Base-by-base conservation (phyloP, 441 rosid genomes). In the Dalechampia spathulata region DNA sequence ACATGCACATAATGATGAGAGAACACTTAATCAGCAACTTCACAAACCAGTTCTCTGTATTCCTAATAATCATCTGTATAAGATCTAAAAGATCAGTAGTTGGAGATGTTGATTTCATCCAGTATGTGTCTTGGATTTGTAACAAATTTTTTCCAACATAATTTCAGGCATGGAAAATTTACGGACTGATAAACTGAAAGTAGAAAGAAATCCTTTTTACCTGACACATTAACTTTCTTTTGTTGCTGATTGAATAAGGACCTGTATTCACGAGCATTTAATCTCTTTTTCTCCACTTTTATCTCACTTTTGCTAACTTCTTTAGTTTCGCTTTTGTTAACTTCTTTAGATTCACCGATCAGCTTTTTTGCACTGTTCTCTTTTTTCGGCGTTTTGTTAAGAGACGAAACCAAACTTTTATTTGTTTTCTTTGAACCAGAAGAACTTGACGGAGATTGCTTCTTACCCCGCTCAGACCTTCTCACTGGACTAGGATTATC, bases 391-490 rank as follows among this genome's bases (percentile, higher is more conserved):
- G 65, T 79, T 36, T 68, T 72, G 54, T 69, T 43, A 59, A 23
- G 55, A n/a, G 58, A 47, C 12, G 70, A 64, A 16, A 45, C 69
- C 17, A 51, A 56, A 60, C 62, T 72, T 69, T 56, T 65, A 25
- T 57, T 65, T 36, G 79, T 60, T 54, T 69, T 63, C 64, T 73
- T 82, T 5, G 74, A 72, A 41, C 67, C 79, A 16, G 72, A 62
- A 61, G 83, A 65, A 64, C 53, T 64, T n/a, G 72, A 71, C 15
- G 74, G 63, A 12, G 71, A 32, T 52, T 59, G 70, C 57, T 56
- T 72, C 72, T 79, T 80, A 48, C 76, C 75, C 74, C 83, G 79
- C 61, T 66, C 64, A 3, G 87, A 79, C 79, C 90, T 82, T 70
- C 78, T 78, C 69, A 77, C 62, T 55, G 86, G 73, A 76, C 74